These are phyloP conservation scores for Colletotrichum liaoningense DNA, from an alignment of 2,329 filamentous ascomycete species.

Conservation along the genomic window DNA sequence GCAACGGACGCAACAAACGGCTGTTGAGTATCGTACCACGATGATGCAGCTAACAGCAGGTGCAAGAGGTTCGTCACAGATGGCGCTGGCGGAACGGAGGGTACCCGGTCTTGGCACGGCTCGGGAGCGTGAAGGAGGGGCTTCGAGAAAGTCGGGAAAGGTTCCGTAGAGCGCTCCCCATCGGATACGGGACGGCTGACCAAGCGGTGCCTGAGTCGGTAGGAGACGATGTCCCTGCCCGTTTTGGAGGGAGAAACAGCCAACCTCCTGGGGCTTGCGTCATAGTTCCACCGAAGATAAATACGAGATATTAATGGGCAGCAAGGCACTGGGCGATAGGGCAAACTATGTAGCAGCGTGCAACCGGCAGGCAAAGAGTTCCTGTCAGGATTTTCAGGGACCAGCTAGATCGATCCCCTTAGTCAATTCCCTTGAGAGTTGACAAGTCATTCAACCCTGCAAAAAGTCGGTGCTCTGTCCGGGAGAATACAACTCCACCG, in stretches of 20 bases:
- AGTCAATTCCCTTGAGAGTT: conserved; percentile 7
- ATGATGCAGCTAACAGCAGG: background rate
- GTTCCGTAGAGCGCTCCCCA: background rate
- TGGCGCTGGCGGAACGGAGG: conserved; percentile 10
- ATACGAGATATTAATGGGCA: background rate
- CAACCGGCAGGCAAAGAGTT: conserved; percentile 7
- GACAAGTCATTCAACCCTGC: conserved; percentile 15
- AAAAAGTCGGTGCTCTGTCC: conserved; percentile 4
- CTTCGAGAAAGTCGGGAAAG: conserved; percentile 26
- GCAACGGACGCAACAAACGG: background rate
- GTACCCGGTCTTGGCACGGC: conserved; percentile 18
- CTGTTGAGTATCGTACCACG: background rate
- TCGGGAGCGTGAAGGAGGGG: conserved; percentile 7
- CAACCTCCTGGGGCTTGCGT: conserved; percentile 8
- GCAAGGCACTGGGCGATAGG: background rate
- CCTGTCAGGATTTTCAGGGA: conserved; percentile 5
- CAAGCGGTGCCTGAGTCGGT: conserved; percentile 20
- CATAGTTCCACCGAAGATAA: conserved; percentile 21
- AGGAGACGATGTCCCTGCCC: conserved; percentile 19
- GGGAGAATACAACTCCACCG: background rate
- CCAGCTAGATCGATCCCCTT: background rate
- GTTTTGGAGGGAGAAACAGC: background rate
- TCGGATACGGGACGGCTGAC: conserved; percentile 16
- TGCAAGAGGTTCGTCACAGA: conserved; percentile 33
- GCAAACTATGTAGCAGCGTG: background rate